Evolutionary conservation across 768 basidiomycete species (phyloP).

Genomic region (Podaxis mareebaensis): DNA sequence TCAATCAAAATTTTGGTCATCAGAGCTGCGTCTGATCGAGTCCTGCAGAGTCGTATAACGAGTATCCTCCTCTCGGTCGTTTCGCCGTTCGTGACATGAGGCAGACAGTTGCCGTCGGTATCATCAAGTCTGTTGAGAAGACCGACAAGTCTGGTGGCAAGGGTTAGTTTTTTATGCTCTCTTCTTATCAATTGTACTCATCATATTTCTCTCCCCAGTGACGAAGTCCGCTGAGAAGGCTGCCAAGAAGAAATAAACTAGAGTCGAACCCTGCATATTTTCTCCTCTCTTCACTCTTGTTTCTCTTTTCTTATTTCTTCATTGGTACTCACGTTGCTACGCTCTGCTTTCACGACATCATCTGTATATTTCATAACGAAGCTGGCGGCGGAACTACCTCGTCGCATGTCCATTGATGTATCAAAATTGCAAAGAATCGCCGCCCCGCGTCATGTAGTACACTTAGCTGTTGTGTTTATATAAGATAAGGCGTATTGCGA

Average conservation of each 20-base stretch:
- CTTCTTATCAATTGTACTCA: not conserved
- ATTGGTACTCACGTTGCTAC: constrained; percentile 38
- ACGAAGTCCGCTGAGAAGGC: constrained; percentile 98
- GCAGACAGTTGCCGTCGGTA: constrained; percentile 97
- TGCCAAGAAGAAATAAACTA: constrained; percentile 91
- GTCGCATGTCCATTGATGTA: constrained; percentile 24
- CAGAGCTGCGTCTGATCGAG: not conserved
- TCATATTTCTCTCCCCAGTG: constrained; percentile 42
- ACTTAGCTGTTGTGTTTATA: constrained; percentile 22
- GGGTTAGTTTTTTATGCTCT: constrained; percentile 44
- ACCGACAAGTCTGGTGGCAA: constrained; percentile 88
- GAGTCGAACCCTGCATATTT: constrained; percentile 69
- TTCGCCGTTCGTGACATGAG: constrained; percentile 99
- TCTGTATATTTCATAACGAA: constrained; percentile 46
- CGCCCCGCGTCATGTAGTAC: constrained; percentile 23
- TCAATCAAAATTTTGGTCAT: too few species aligned
- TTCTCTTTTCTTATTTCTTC: constrained; percentile 46
- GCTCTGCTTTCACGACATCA: constrained; percentile 33
- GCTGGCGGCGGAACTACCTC: constrained; percentile 20
- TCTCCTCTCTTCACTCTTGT: constrained; percentile 46
- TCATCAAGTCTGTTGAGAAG: constrained; percentile 98
- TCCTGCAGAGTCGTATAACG: constrained; percentile 74
- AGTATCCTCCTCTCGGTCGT: constrained; percentile 99
- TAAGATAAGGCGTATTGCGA: constrained; percentile 17
- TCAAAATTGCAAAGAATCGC: constrained; percentile 18